These are phyloP conservation scores for Raphanus raphanistrum DNA, from an alignment of 345 rosid species.

Conservation along the genomic window DNA sequence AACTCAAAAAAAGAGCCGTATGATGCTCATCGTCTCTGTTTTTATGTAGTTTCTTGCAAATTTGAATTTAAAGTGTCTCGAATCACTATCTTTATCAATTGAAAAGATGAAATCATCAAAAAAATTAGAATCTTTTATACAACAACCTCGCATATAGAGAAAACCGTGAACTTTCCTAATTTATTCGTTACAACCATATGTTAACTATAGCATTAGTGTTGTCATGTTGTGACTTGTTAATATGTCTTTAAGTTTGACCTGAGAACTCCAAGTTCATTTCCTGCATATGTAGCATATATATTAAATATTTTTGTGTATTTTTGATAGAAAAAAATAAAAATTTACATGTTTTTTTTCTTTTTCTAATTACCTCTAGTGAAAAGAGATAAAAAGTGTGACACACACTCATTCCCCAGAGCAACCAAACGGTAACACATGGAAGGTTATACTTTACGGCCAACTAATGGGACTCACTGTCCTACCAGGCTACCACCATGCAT, in stretches of 20 bases:
- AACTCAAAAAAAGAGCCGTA: neutral
- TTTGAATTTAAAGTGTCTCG: neutral
- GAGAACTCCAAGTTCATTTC: neutral
- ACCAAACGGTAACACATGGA: neutral
- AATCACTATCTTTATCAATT: neutral
- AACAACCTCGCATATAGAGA: constrained; percentile 1
- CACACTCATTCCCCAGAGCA: neutral
- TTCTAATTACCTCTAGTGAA: neutral
- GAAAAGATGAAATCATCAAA: neutral
- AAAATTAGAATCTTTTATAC: neutral
- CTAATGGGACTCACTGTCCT: neutral
- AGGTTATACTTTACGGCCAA: neutral
- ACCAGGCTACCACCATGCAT: neutral
- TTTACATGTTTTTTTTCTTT: neutral
- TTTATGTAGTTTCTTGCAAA: neutral
- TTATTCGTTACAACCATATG: constrained; percentile 18
- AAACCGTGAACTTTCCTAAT: constrained; percentile 21
- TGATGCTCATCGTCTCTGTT: neutral
- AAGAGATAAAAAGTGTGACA: neutral
- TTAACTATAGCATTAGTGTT: neutral
- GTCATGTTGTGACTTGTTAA: neutral
- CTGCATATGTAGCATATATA: neutral
- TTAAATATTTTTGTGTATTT: neutral
- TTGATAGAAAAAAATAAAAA: neutral
- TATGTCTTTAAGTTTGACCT: neutral